Percentiles rank a stretch among this genome's conserved stretches.
Evolutionary conservation across 202 grass and related monocot genomes (phyloP).

Genomic region (Panicum hallii): DNA sequence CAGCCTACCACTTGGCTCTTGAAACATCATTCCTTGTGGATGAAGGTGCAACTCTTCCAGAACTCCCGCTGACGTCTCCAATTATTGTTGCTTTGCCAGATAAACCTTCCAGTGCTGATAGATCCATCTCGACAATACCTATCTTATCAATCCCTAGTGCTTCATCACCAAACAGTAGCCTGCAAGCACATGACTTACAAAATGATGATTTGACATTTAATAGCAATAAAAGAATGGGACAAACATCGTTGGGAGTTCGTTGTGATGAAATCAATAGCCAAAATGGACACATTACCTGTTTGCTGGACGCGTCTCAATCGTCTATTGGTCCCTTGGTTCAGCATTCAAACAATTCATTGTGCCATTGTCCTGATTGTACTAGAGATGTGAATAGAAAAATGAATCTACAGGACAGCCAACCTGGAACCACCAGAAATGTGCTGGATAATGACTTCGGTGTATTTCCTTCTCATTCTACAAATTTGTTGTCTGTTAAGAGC

Average conservation of each 20-base stretch:
- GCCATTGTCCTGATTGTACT: slow-evolving; percentile 45
- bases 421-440: slow-evolving; percentile 29
- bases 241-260: slow-evolving; percentile 36
- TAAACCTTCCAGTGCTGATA: slow-evolving; percentile 81
- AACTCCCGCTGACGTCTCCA: slow-evolving; percentile 83
- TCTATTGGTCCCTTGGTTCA: slow-evolving; percentile 50
- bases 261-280: slow-evolving; percentile 45
- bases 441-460: slow-evolving; percentile 23
- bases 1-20: slow-evolving; percentile 98
- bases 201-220: slow-evolving; percentile 44
- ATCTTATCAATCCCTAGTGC: slow-evolving; percentile 54
- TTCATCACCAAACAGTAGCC: slow-evolving; percentile 50
- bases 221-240: slow-evolving; percentile 41
- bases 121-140: slow-evolving; percentile 84
- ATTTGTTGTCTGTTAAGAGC: slow-evolving; percentile 38
- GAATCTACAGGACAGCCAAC: slow-evolving; percentile 37
- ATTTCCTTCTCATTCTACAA: slow-evolving; percentile 36
- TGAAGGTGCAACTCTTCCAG: slow-evolving; percentile 97
- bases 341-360: slow-evolving; percentile 43
- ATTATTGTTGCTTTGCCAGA: slow-evolving; percentile 90
- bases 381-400: slow-evolving; percentile 40
- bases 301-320: slow-evolving; percentile 41
- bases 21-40: slow-evolving; percentile 99
- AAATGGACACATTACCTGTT: slow-evolving; percentile 43
- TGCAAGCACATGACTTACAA: slow-evolving; percentile 46